These are phyloP conservation scores for Leucocoprinus leucothites DNA, from an alignment of 768 basidiomycete species.

Conservation along the genomic window DNA sequence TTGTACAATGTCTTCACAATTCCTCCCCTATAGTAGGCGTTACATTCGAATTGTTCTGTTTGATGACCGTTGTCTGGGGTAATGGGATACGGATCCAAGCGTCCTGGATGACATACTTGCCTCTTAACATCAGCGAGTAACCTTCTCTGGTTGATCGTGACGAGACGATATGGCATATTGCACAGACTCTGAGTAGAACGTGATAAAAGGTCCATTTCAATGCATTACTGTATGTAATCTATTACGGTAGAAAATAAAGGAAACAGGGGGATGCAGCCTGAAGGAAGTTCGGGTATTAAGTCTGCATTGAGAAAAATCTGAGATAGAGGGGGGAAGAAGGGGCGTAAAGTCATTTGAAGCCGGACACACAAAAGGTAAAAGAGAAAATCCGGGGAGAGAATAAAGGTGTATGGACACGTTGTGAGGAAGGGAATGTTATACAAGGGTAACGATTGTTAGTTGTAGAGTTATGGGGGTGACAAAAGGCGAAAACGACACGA, in stretches of 20 bases:
- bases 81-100: too few species aligned
- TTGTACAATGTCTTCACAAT: too few species aligned
- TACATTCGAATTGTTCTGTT: too few species aligned
- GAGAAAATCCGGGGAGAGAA: background rate
- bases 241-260: conserved; percentile 4
- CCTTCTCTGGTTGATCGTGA: too few species aligned
- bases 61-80: too few species aligned
- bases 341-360: background rate
- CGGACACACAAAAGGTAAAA: background rate
- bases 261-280: background rate
- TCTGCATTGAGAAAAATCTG: background rate
- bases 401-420: too few species aligned
- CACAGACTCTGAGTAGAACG: background rate
- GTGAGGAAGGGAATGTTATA: background rate
- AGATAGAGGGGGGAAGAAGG: background rate
- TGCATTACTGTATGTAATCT: conserved; percentile 10
- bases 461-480: background rate
- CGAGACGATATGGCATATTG: too few species aligned
- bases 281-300: conserved; percentile 4
- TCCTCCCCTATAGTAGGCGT: too few species aligned
- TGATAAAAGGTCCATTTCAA: conserved; percentile 1
- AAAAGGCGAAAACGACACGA: background rate
- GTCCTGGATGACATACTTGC: too few species aligned
- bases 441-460: background rate
- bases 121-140: too few species aligned